Conservation (phyloP, 2,329 filamentous ascomycete species). For the Pseudogymnoascus sp. region DNA sequence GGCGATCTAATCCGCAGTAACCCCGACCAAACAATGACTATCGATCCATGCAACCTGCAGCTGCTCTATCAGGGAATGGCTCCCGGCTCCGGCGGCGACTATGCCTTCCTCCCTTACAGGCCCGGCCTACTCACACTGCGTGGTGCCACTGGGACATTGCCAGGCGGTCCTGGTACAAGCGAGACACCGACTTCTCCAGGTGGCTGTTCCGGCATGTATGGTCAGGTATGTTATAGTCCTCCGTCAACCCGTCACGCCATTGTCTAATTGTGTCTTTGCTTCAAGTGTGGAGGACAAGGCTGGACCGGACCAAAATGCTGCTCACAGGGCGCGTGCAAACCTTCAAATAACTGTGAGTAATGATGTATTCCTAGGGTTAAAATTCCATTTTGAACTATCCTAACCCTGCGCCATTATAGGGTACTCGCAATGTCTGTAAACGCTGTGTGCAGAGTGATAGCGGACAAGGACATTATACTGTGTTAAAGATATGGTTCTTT, state of each 20-base stretch:
- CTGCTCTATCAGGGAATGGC: constrained; percentile 53
- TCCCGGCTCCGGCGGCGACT: constrained; percentile 32
- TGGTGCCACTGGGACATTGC: not conserved
- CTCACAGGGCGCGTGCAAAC: not conserved
- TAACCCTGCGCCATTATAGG: not conserved
- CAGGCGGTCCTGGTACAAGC: not conserved
- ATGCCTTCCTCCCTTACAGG: constrained; percentile 44
- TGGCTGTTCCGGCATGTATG: not conserved
- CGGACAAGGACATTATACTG: no score
- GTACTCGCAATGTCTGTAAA: not conserved
- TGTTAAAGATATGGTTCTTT: no score
- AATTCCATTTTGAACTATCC: no score
- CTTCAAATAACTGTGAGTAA: not conserved
- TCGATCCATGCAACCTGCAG: constrained; percentile 57
- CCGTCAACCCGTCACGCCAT: not conserved
- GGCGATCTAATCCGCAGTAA: constrained; percentile 51
- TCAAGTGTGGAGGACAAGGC: not conserved
- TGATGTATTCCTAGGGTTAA: not conserved
- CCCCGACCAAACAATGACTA: constrained; percentile 52
- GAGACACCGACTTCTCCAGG: not conserved
- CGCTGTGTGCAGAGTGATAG: no score
- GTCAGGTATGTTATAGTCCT: not conserved
- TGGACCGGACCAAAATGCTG: not conserved
- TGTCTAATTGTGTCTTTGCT: not conserved
- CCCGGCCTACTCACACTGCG: constrained; percentile 45